These are phyloP conservation scores for Chaetomium sp. DNA, from an alignment of 2,329 filamentous ascomycete genomes.

Conservation along the genomic window DNA sequence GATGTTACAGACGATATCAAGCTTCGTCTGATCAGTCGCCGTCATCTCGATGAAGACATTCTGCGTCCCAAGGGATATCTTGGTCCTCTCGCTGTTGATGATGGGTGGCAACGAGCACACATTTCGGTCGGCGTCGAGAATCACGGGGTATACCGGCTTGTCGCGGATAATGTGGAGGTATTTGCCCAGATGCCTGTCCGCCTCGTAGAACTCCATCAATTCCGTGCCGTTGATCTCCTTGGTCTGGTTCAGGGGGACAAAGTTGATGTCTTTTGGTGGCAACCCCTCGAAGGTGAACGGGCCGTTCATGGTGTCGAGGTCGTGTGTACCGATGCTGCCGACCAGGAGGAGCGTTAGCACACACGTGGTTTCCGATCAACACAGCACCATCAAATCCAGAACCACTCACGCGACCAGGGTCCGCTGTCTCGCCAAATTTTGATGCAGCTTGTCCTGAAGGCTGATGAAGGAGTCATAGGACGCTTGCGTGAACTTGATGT, in stretches of 20 bases:
- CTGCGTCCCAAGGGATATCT: conserved; percentile 84
- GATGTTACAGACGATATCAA: conserved; percentile 92
- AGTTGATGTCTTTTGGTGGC: conserved; percentile 85
- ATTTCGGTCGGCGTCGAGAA: conserved; percentile 78
- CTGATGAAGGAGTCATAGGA: conserved; percentile 96
- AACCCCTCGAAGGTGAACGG: conserved; percentile 96
- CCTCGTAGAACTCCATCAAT: conserved; percentile 92
- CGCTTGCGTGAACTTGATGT: conserved; percentile 84
- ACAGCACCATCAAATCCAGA: background rate
- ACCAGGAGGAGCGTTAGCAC: too few species aligned
- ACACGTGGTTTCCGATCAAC: too few species aligned
- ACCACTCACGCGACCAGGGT: conserved; percentile 50
- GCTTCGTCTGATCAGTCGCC: conserved; percentile 89
- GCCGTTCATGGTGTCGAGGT: conserved; percentile 85
- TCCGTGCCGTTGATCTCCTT: conserved; percentile 81
- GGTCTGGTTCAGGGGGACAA: conserved; percentile 83
- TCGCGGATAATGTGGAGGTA: conserved; percentile 94
- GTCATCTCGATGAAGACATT: conserved; percentile 98
- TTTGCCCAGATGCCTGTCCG: conserved; percentile 83
- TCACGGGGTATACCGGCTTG: conserved; percentile 89
- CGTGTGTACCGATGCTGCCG: conserved; percentile 76
- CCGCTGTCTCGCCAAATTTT: conserved; percentile 87
- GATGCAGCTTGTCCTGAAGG: conserved; percentile 95
- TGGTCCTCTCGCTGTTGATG: conserved; percentile 95
- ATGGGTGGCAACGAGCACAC: conserved; percentile 95